phyloP scores from a whole-genome alignment of 805 yeast genomes.

The Candida palmyrensis region DNA sequence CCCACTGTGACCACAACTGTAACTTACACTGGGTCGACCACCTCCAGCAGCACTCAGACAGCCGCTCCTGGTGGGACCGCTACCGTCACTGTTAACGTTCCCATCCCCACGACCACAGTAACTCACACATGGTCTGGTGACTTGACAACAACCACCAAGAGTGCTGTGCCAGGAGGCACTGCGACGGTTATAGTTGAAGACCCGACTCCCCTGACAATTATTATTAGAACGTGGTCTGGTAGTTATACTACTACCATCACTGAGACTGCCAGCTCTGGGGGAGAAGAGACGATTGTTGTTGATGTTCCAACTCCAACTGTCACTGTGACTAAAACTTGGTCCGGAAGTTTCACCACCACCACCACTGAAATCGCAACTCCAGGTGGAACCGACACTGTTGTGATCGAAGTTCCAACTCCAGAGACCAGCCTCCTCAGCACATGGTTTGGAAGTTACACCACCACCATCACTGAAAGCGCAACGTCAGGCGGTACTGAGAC shows the following conservation, averaged over 20 bases:
- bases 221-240: slow-evolving; percentile 12
- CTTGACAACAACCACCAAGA: slow-evolving; percentile 8
- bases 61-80: slow-evolving; percentile 9
- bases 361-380: slow-evolving; percentile 7
- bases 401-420: slow-evolving; percentile 4
- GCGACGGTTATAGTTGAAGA: slow-evolving; percentile 17
- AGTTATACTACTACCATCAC: slow-evolving; percentile 5
- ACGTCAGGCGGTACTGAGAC: slow-evolving; percentile 1
- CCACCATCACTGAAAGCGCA: not conserved
- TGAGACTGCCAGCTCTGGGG: not conserved
- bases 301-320: slow-evolving; percentile 3
- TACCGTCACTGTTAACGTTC: slow-evolving; percentile 10
- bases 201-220: slow-evolving; percentile 15
- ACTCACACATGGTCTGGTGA: slow-evolving; percentile 8
- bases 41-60: slow-evolving; percentile 8
- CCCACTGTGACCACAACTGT: slow-evolving; percentile 11
- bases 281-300: slow-evolving; percentile 3
- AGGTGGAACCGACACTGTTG: slow-evolving; percentile 4
- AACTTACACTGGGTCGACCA: slow-evolving; percentile 5
- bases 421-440: not conserved
- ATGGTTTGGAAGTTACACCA: not conserved
- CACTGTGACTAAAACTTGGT: slow-evolving; percentile 8
- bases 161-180: slow-evolving; percentile 13
- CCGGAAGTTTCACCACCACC: slow-evolving; percentile 9
- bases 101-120: slow-evolving; percentile 10